Base-by-base conservation (phyloP, 2,329 filamentous ascomycete species). In the Calonectria hawksworthii region DNA sequence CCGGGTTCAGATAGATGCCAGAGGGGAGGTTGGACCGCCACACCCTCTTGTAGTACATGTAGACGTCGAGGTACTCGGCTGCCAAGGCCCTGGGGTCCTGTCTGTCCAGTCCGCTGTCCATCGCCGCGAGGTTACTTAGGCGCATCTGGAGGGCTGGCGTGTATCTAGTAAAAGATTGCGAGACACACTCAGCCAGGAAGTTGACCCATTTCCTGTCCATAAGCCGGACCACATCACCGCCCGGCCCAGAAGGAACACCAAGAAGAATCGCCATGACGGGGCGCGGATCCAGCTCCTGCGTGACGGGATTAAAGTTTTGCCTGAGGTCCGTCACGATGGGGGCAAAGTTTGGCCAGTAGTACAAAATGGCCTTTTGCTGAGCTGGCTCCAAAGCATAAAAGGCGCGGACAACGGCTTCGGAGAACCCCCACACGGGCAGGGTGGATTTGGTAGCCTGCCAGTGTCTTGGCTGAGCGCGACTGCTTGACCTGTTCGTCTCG, bases 271-370 rank as follows among this genome's bases (percentile, higher is more conserved):
- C 72, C 61, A 73, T 13, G 2, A 64, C 28, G 5, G 67, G 56
- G 5, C 67, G 67, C 26, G 67, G 66, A 23, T 73, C 72, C 6
- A 73, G 28, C 23, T 73, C 65, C 16, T 41, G 9, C 18, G 26
- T 34, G 18, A n/a, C n/a, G 9, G 23, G 32, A 7, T 51, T 18
- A 13, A 64, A 68, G 64, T 32, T 64, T 13, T n/a, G 3, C 23
- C 21, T 52, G 34, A 73, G 21, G 21, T 47, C 32, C 1, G 3
- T 44, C 10, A 47, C 28, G 16, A 64, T 54, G 0, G n/a, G 52
- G 16, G 52, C 34, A 30, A 73, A 68, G 14, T 23, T 28, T 3
- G 66, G 59, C 72, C 72, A 73, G 23, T 30, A 36, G 6, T 59
- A 16, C 61, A 73, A 23, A 8, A 73, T 64, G n/a, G 56, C 67